These are phyloP conservation scores for Craterostigma plantagineum DNA, from an alignment of 257 asterid genomes.

Conservation along the genomic window DNA sequence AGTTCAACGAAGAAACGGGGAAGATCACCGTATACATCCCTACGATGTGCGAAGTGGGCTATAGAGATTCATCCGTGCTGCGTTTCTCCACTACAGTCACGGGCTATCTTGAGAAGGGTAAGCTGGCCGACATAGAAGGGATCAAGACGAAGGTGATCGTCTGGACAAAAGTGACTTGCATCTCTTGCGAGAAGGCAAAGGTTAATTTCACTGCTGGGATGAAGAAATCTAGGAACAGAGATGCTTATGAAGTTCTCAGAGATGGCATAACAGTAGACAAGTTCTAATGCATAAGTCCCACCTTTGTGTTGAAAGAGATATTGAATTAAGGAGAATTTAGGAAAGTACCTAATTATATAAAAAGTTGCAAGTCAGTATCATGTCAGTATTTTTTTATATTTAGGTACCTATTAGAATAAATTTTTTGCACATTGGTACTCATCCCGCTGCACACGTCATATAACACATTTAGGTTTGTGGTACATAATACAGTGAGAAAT, in stretches of 20 bases:
- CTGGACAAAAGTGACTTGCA: conserved; percentile 60
- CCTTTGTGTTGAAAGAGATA: too few relatives aligned
- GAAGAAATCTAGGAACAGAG: conserved; percentile 64
- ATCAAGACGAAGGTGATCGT: conserved; percentile 39
- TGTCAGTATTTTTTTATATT: too few relatives aligned
- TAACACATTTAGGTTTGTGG: too few relatives aligned
- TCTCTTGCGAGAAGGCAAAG: conserved; percentile 49
- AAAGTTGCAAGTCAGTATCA: too few relatives aligned
- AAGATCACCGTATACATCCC: conserved; percentile 43
- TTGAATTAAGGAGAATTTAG: too few relatives aligned
- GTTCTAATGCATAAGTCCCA: too few relatives aligned
- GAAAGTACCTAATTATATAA: too few relatives aligned
- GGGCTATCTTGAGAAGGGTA: conserved; percentile 51
- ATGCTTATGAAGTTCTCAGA: conserved; percentile 58
- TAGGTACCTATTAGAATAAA: too few relatives aligned
- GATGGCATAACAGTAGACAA: conserved; percentile 47
- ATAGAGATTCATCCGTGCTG: conserved; percentile 43
- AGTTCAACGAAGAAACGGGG: conserved; percentile 42
- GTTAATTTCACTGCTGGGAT: conserved; percentile 61
- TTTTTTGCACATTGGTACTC: too few relatives aligned
- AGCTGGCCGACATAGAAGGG: conserved; percentile 39
- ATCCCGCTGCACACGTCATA: too few relatives aligned
- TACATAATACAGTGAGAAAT: too few relatives aligned
- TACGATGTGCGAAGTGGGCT: conserved; percentile 44
- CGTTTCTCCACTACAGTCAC: conserved; percentile 38